A percentile compares a stretch with the other conserved stretches of the same genome.
Conservation (phyloP, 805 yeast species). For the Huiozyma naganishii region DNA sequence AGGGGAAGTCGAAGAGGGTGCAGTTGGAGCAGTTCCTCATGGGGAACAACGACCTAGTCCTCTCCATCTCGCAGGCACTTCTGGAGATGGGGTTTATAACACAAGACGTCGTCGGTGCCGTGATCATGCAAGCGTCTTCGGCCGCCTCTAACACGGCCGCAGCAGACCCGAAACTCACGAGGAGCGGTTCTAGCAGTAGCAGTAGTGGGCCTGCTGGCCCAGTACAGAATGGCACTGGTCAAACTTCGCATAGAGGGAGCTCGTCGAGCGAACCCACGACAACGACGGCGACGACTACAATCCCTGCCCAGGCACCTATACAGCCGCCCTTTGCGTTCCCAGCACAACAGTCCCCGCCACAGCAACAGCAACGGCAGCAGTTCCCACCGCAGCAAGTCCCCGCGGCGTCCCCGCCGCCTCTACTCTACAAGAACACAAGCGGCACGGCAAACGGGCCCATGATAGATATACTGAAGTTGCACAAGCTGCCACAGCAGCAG, state of each 20-base stretch:
- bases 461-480: constrained; percentile 37
- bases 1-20: constrained; percentile 34
- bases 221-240: constrained; percentile 5
- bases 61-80: constrained; percentile 63
- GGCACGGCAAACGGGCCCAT: constrained; percentile 28
- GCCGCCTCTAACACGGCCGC: not conserved
- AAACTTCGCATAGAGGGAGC: not conserved
- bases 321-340: constrained; percentile 2
- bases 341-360: constrained; percentile 8
- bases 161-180: too few species aligned
- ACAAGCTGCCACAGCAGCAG: constrained; percentile 44
- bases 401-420: constrained; percentile 5
- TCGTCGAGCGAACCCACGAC: not conserved
- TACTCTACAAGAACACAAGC: not conserved
- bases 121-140: constrained; percentile 20
- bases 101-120: constrained; percentile 52
- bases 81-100: constrained; percentile 70
- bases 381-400: constrained; percentile 3
- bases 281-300: constrained; percentile 9
- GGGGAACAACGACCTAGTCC: constrained; percentile 47
- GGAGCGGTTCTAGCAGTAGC: not conserved
- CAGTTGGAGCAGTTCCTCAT: constrained; percentile 44
- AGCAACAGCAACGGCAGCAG: constrained; percentile 8
- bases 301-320: constrained; percentile 2
- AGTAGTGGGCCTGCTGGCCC: constrained; percentile 2